Evolutionary conservation across 495 filamentous ascomycete genomes (phyloP), one percentile per base, ranked within the genome.

Genomic region (Penicillium fimorum): DNA sequence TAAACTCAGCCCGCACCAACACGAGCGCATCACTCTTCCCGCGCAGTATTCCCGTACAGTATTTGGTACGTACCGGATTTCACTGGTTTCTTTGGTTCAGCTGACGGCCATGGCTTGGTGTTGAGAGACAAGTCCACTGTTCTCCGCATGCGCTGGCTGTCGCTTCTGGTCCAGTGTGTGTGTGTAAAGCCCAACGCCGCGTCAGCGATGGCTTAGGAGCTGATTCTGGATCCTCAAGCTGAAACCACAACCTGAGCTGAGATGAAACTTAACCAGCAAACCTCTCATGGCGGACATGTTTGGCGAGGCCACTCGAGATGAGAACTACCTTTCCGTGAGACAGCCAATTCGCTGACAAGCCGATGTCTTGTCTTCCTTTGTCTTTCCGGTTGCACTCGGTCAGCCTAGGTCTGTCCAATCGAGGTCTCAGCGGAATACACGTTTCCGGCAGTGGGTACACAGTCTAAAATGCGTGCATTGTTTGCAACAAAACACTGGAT

Each of bases 21-120:
- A n/a, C 0, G 6, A 47, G 40, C 29, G 45, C 42, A 54, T 54
- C 43, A 17, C 27, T 27, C 51, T 38, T 38, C 42, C 22, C 30
- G 20, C 20, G 30, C 42, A 18, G 25, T 54, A 38, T 22, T 22
- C 22, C 22, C 1, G 22, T 22, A 29, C 42, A 18, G 25, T 54
- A 38, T 29, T 37, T 27, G 7, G 32, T 54, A 54, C 52, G 52
- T 54, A 54, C 47, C 30, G 12, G n/a, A 35, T 32, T 37, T 47
- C 22, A 37, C 37, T 30, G 32, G 11, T 52, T n/a, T 7, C 24
- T 32, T 35, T 1, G n/a, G 9, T 30, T 10, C 15, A 47, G n/a
- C n/a, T 29, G 1, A 13, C 18, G 44, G 20, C 11, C 9, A 27
- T 22, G 11, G 24, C 32, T 35, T 22, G 13, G 13, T 20, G 2